A percentile compares a stretch with the other conserved stretches of the same genome.
phyloP scores from a whole-genome alignment of 768 basidiomycete species.

The Lentinula raphanica region DNA sequence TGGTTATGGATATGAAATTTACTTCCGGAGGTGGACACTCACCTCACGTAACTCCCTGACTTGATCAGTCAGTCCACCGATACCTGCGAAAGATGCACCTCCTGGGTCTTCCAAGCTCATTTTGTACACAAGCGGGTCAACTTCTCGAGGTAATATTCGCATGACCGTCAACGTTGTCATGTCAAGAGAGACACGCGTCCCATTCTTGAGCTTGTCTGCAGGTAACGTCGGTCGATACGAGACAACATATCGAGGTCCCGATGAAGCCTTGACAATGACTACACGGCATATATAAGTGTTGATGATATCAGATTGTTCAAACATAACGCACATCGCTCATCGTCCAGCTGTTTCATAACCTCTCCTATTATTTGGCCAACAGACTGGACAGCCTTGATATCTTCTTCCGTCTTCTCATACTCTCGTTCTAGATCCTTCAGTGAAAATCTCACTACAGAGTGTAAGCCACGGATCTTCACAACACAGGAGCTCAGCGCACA shows the following conservation, averaged over 20 bases:
- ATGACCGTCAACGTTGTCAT: slow-evolving; percentile 99
- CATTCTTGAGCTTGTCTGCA: slow-evolving; percentile 86
- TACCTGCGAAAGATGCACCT: slow-evolving; percentile 92
- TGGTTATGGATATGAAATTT: neutral
- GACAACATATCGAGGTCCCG: slow-evolving; percentile 96
- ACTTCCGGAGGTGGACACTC: slow-evolving; percentile 20
- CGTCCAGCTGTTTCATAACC: slow-evolving; percentile 97
- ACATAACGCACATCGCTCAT: slow-evolving; percentile 82
- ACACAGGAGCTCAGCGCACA: slow-evolving; percentile 44
- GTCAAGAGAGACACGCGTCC: slow-evolving; percentile 93
- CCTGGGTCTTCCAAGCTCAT: slow-evolving; percentile 99
- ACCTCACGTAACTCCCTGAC: slow-evolving; percentile 95
- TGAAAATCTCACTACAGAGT: slow-evolving; percentile 75
- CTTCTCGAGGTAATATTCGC: slow-evolving; percentile 95
- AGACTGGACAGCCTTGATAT: slow-evolving; percentile 97
- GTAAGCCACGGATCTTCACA: neutral
- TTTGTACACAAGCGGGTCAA: slow-evolving; percentile 98
- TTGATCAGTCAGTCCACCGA: slow-evolving; percentile 93
- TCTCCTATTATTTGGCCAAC: slow-evolving; percentile 99
- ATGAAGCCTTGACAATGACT: slow-evolving; percentile 99
- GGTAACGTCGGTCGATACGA: slow-evolving; percentile 93
- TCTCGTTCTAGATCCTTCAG: slow-evolving; percentile 85
- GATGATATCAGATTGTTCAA: neutral
- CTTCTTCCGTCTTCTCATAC: slow-evolving; percentile 94
- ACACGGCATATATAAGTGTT: neutral